These are phyloP conservation scores for Pyrenophora graminea DNA, from an alignment of 2,329 filamentous ascomycete genomes.

Conservation along the genomic window DNA sequence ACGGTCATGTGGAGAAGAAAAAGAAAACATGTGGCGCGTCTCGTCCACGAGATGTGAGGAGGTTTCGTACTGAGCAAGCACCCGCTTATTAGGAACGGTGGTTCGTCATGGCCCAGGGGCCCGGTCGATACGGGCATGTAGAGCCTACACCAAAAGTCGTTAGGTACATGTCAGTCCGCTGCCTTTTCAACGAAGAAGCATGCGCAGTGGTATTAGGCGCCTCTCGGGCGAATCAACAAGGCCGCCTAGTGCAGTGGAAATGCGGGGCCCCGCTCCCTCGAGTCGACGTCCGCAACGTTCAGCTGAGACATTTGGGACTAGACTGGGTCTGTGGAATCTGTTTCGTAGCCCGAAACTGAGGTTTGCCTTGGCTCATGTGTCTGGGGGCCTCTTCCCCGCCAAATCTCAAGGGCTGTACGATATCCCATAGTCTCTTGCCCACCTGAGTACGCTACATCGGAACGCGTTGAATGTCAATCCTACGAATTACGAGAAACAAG, in stretches of 20 bases:
- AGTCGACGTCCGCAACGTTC: conserved; percentile 20
- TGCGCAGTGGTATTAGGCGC: background rate
- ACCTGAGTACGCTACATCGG: background rate
- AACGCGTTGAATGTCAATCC: background rate
- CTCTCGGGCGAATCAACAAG: background rate
- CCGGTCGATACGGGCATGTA: background rate
- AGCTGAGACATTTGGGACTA: conserved; percentile 19
- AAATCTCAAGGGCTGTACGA: conserved; percentile 1
- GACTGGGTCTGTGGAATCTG: conserved; percentile 13
- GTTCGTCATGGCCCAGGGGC: background rate
- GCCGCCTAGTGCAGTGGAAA: conserved; percentile 16
- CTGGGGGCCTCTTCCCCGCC: conserved; percentile 7
- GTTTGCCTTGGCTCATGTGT: conserved; percentile 9
- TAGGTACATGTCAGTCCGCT: background rate
- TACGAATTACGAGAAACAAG: conserved; percentile 9
- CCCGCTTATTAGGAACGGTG: background rate
- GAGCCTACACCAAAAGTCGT: background rate
- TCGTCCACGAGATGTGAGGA: background rate
- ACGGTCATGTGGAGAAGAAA: background rate
- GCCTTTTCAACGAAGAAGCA: background rate
- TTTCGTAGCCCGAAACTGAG: conserved; percentile 11
- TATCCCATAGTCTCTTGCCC: background rate
- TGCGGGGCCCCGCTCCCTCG: conserved; percentile 36
- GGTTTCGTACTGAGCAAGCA: conserved; percentile 1
- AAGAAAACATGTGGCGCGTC: background rate